Evolutionary conservation across 805 yeast species (phyloP).

Genomic region (Kuraishia hungarica): DNA sequence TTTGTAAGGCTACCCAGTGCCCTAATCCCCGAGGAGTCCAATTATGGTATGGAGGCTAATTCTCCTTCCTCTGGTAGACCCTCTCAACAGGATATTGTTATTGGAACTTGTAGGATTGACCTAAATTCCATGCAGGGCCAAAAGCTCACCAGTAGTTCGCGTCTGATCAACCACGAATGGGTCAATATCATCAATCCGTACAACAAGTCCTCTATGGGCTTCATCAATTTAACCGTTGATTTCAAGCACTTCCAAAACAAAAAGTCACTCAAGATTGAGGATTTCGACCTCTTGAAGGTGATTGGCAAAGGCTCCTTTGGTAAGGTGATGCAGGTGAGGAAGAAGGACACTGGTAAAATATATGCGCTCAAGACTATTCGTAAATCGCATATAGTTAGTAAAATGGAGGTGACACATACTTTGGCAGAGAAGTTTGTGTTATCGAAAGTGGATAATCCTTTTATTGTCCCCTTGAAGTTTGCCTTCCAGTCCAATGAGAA

Average conservation of each 20-base stretch:
- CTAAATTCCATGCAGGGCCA: slow-evolving; percentile 18
- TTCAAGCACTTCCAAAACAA: slow-evolving; percentile 51
- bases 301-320: slow-evolving; percentile 98
- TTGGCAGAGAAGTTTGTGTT: slow-evolving; percentile 93
- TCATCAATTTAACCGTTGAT: slow-evolving; percentile 53
- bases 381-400: slow-evolving; percentile 88
- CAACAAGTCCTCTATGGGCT: slow-evolving; percentile 21
- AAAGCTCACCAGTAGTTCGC: slow-evolving; percentile 25
- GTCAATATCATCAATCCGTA: slow-evolving; percentile 20
- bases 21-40: slow-evolving; percentile 31
- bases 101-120: slow-evolving; percentile 63
- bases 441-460: slow-evolving; percentile 89
- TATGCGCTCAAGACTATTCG: slow-evolving; percentile 92
- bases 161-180: slow-evolving; percentile 65
- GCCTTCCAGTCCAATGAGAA: slow-evolving; percentile 97
- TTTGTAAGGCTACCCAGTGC: slow-evolving; percentile 72
- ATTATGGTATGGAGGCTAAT: not conserved
- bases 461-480: slow-evolving; percentile 92
- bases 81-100: slow-evolving; percentile 53
- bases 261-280: slow-evolving; percentile 75
- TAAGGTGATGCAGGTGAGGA: slow-evolving; percentile 96
- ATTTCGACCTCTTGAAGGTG: slow-evolving; percentile 87
- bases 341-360: slow-evolving; percentile 89
- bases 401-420: slow-evolving; percentile 93
- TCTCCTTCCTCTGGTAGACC: slow-evolving; percentile 12